Evolutionary conservation across 495 filamentous ascomycete genomes (phyloP), one percentile per base, ranked within the genome.

Genomic region (Penicillium tannophilum): DNA sequence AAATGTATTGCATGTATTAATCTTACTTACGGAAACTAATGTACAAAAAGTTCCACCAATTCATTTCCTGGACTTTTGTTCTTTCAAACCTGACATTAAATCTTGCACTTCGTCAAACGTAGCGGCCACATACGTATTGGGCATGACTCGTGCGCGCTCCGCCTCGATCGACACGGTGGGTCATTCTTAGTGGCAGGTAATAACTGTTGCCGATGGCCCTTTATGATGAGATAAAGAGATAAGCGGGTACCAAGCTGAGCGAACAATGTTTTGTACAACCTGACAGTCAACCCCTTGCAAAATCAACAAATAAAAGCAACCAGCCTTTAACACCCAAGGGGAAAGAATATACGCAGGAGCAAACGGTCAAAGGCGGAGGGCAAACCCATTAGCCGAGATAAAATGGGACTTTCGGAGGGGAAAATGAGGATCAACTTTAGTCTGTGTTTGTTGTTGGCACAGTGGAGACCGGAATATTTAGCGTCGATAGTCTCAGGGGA

Each of bases 391-490:
- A 30, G 26, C 46, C 28, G 26, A 49, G 10, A 6, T 6, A 30
- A n/a, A 17, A n/a, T 28, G 12, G 24, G 1, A 47, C 3, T 16
- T 23, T 28, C 30, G 45, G 24, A 20, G 42, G 20, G 42, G 20
- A 17, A 11, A 52, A 52, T 52, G 20, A 52, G 49, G 49, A 52
- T 52, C 49, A 26, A 33, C 48, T 19, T 51, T n/a, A n/a, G 20
- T 30, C 20, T 11, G 44, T 9, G 17, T 45, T 14, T 41, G 14
- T 41, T 41, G 39, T 41, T 41, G 39, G 39, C 39, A 28, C 44
- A n/a, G 58, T 60, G 58, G 58, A 51, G 58, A 51, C 31, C 19
- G 48, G 33, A 53, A 43, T 17, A 43, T 48, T 41, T 54, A 54
- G 51, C 51, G 50, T 55, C 52, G 35, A 55, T 55, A 60, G 58